These are phyloP conservation scores for Trichoderma asperellum DNA, from an alignment of 2,329 filamentous ascomycete genomes.

Conservation along the genomic window DNA sequence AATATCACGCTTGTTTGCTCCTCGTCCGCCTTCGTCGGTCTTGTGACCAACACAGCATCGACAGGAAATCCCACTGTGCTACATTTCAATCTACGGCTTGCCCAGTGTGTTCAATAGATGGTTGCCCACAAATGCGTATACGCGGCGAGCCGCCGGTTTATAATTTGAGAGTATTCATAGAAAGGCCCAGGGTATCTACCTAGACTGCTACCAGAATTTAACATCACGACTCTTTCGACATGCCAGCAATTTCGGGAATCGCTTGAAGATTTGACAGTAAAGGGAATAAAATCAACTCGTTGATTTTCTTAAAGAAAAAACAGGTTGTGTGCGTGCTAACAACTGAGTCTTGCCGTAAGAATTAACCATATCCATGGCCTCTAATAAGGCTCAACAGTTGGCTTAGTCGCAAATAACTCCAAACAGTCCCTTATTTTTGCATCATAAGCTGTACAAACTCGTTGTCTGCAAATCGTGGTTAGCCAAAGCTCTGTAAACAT, in stretches of 20 bases:
- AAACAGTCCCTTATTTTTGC: conserved; percentile 71
- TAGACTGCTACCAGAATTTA: conserved; percentile 29
- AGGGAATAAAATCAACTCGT: conserved; percentile 35
- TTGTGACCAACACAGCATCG: neutral
- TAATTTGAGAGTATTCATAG: conserved; percentile 16
- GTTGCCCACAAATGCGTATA: neutral
- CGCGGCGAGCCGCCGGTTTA: neutral
- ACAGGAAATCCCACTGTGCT: neutral
- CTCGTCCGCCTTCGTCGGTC: neutral
- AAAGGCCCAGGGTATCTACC: conserved; percentile 24
- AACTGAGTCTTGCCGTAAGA: conserved; percentile 19
- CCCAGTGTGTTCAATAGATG: neutral
- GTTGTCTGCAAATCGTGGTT: conserved; percentile 63
- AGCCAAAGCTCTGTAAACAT: neutral
- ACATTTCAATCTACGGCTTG: neutral
- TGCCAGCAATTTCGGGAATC: conserved; percentile 37
- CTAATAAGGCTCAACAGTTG: conserved; percentile 24
- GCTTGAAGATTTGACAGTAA: conserved; percentile 41
- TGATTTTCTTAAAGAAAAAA: conserved; percentile 22
- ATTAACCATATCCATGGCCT: conserved; percentile 22
- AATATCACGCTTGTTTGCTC: neutral
- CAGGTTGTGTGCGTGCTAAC: conserved; percentile 21
- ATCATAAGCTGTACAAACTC: conserved; percentile 95
- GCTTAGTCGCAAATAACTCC: conserved; percentile 27
- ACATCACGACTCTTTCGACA: conserved; percentile 36